These are phyloP conservation scores for Serendipita sp. DNA, from an alignment of 1,284 basidiomycete genomes.

Conservation along the genomic window DNA sequence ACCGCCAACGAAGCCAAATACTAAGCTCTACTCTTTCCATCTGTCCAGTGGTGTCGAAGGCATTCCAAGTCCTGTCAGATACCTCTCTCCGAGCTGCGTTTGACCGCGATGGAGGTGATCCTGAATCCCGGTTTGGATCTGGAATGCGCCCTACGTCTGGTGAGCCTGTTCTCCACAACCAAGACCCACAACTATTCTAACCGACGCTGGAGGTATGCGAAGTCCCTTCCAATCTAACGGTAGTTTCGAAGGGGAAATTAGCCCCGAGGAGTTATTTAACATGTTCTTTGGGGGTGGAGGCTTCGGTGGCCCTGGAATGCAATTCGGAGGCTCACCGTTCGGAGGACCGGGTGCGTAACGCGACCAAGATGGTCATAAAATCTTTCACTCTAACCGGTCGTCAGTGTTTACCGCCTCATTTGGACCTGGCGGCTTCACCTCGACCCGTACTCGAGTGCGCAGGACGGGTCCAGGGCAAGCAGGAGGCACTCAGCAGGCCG, in stretches of 20 bases:
- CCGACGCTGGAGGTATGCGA: slow-evolving; percentile 29
- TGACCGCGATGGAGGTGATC: slow-evolving; percentile 76
- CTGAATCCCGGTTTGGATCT: slow-evolving; percentile 55
- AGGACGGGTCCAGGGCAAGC: slow-evolving; percentile 22
- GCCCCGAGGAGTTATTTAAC: slow-evolving; percentile 93
- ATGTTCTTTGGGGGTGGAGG: slow-evolving; percentile 90
- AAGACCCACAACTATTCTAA: slow-evolving; percentile 27
- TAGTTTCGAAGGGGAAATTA: slow-evolving; percentile 69
- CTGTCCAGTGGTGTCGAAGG: slow-evolving; percentile 85
- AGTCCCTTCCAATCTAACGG: slow-evolving; percentile 36
- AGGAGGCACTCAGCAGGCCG: background rate
- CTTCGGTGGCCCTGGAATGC: slow-evolving; percentile 27
- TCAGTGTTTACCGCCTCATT: slow-evolving; percentile 62
- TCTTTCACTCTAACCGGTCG: background rate
- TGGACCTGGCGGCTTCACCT: slow-evolving; percentile 63
- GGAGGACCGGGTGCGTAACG: slow-evolving; percentile 37
- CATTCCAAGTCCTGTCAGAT: slow-evolving; percentile 87
- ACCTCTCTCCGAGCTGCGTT: slow-evolving; percentile 75
- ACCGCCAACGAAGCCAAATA: too few species aligned
- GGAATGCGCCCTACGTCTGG: slow-evolving; percentile 47
- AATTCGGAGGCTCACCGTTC: slow-evolving; percentile 29
- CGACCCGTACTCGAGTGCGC: slow-evolving; percentile 35
- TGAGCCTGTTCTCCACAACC: background rate
- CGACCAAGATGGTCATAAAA: background rate
- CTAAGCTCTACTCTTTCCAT: background rate